Base-by-base conservation (phyloP, 2,329 filamentous ascomycete genomes). In the Grosmannia huntii region DNA sequence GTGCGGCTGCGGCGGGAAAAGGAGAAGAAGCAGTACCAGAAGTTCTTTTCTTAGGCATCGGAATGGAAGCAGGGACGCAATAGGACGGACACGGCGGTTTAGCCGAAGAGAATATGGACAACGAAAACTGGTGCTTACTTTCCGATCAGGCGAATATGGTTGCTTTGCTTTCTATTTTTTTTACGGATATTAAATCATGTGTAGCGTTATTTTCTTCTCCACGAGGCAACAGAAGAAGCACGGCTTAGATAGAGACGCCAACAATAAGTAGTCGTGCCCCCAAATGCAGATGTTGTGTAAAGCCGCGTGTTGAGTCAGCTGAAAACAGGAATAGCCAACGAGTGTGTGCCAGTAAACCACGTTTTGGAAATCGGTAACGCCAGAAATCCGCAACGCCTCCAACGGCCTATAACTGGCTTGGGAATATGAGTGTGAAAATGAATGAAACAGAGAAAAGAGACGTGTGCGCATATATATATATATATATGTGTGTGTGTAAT, bases 21-120 rank as follows among this genome's bases (percentile, higher is more conserved):
- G 82, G 89, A 96, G 77, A 95, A 91, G 81, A 89, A 88, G 65
- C 87, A 86, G 6, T 95, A 92, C 70, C 88, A 87, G 76, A 97
- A 95, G 76, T 94, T 95, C 73, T 97, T 97, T 69, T 16, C 53
- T n/a, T 55, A 36, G 19, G 41, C 14, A 16, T 6, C 16, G 38
- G 38, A 16, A n/a, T n/a, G n/a, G n/a, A n/a, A n/a, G n/a, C n/a
- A n/a, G n/a, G n/a, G n/a, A n/a, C n/a, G n/a, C n/a, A n/a, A n/a
- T n/a, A n/a, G n/a, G n/a, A n/a, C n/a, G n/a, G n/a, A 41, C 38
- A 12, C 1, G 38, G 38, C 14, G 16, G 14, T 41, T 41, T n/a
- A 41, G 38, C 14, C 38, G 5, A n/a, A 41, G 38, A 41, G 14
- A 41, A 41, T 41, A 41, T 19, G 38, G 38, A 41, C 38, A 41